Conservation (phyloP, 2,329 filamentous ascomycete species). For the Fusarium humuli region DNA sequence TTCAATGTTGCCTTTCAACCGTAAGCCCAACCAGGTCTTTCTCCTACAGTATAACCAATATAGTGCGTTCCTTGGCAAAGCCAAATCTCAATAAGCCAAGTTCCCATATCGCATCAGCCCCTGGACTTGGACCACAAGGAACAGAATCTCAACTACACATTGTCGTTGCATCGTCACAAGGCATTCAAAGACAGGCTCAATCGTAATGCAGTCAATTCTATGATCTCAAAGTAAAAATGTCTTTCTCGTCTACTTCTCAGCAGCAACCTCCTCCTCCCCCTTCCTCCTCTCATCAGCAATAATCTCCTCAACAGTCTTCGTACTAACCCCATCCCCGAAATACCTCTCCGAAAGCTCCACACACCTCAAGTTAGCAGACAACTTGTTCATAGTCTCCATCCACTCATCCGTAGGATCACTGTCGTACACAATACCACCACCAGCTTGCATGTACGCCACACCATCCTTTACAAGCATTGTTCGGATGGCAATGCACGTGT, state of each 20-base stretch:
- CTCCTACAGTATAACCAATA: fast-evolving
- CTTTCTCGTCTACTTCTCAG: conserved; percentile 10
- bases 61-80: background rate
- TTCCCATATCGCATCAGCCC: background rate
- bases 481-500: conserved; percentile 82
- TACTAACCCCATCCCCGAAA: conserved; percentile 43
- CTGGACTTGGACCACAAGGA: background rate
- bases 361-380: conserved; percentile 62
- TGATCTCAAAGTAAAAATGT: background rate
- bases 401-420: conserved; percentile 93
- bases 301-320: conserved; percentile 45
- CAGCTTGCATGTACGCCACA: conserved; percentile 89
- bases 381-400: conserved; percentile 95
- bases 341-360: conserved; percentile 45
- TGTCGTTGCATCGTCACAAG: background rate
- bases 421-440: conserved; percentile 93
- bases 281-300: conserved; percentile 45
- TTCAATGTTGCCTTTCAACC: too few relatives aligned
- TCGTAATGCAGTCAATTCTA: background rate
- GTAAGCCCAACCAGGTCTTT: too few relatives aligned
- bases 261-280: conserved; percentile 45
- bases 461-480: conserved; percentile 97
- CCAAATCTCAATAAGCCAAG: background rate
- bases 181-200: background rate
- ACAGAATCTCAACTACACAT: fast-evolving